These are phyloP conservation scores for Fusarium redolens DNA, from an alignment of 2,329 filamentous ascomycete genomes.

Conservation along the genomic window DNA sequence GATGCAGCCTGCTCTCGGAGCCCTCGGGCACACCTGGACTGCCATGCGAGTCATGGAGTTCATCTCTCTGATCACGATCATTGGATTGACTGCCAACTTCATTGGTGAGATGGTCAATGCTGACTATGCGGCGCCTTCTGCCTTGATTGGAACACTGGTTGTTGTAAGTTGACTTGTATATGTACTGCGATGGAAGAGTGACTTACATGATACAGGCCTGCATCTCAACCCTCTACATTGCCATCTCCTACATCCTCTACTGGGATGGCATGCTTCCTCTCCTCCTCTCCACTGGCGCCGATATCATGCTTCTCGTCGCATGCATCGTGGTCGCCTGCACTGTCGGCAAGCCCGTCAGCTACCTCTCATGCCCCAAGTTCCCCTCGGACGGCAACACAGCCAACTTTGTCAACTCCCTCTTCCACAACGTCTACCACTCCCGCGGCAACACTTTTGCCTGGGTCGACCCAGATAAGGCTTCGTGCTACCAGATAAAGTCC, in stretches of 20 bases:
- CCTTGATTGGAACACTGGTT: conserved; percentile 81
- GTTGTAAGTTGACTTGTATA: conserved; percentile 70
- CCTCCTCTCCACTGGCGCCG: conserved; percentile 73
- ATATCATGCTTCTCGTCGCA: conserved; percentile 78
- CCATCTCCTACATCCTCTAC: conserved; percentile 85
- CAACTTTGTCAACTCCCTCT: conserved; percentile 58
- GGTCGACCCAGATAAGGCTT: conserved; percentile 65
- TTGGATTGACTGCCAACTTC: conserved; percentile 86
- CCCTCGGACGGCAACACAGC: conserved; percentile 55
- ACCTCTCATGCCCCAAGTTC: conserved; percentile 75
- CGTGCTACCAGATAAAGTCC: conserved; percentile 86
- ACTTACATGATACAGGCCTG: conserved; percentile 68
- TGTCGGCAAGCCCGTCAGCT: conserved; percentile 83
- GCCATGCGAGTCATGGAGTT: conserved; percentile 77
- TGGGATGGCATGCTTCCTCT: conserved; percentile 80
- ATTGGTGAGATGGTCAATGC: conserved; percentile 78
- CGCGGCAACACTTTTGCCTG: conserved; percentile 55
- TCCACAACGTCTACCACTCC: conserved; percentile 54
- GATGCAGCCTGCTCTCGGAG: conserved; percentile 70
- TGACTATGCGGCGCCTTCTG: conserved; percentile 73
- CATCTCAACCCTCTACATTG: conserved; percentile 82
- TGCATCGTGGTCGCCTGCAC: conserved; percentile 81
- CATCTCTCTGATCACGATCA: conserved; percentile 77
- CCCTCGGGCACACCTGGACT: conserved; percentile 83
- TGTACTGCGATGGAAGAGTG: not conserved